Base-by-base conservation (phyloP, 202 grass and related monocot genomes). In the Zoysia matrella region DNA sequence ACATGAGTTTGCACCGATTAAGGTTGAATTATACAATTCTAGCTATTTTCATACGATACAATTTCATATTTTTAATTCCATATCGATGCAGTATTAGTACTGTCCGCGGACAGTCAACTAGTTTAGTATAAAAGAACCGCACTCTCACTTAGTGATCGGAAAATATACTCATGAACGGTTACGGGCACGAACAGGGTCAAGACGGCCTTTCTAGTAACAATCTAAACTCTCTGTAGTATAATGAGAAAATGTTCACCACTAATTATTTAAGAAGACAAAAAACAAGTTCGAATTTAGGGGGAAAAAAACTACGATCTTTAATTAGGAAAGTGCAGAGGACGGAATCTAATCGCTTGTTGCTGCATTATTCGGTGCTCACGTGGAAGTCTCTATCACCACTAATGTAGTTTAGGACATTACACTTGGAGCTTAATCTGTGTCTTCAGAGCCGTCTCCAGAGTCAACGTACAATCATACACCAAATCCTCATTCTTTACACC, bases 341-440 rank as follows among this genome's bases (percentile, higher is more conserved):
- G 14, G 82, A 68, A 73, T 44, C 41, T 30, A 74, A 77, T 36
- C 5, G 47, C 11, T 41, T 49, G 48, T 2, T 3, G 51, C 9
- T 54, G 47, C 78, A 65, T 82, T 18, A 56, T 36, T 77, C 12
- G 14, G 16, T 60, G 51, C 79, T 83, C 46, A 63, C 16, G 51
- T 68, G 82, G 77, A 61, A 8, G 10, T 52, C 60, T 63, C 60
- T 47, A 14, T 71, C 69, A 62, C 72, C 77, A 82, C 60, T 13
- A 70, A 74, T 76, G 77, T 83, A 85, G 79, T 75, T 36, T 63
- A 69, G 46, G 50, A 68, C 64, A 86, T 78, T 61, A 82, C 40
- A 80, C 52, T 92, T 87, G 69, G 62, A 78, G 36, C 79, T 74
- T 90, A 83, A 84, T 84, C 72, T 86, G 86, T 78, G 61, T 85